Conservation (phyloP, 805 yeast species). For the Zygotorulaspora florentina region DNA sequence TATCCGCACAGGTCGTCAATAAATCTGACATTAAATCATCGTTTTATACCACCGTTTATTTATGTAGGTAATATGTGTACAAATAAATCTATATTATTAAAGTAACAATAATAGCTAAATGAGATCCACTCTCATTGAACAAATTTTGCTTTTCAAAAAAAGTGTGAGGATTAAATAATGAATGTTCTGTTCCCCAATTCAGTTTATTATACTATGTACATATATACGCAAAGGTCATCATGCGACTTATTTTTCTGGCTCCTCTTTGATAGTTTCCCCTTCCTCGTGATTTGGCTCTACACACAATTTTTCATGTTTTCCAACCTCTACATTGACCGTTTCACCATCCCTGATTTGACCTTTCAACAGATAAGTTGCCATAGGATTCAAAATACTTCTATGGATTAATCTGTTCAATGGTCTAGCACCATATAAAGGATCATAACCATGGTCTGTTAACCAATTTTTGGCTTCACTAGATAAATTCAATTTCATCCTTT, state of each 20-base stretch:
- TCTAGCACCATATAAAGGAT: conserved; percentile 90
- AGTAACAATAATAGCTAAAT: too few relatives aligned
- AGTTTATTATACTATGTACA: not conserved
- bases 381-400: conserved; percentile 77
- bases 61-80: not conserved
- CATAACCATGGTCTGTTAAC: conserved; percentile 84
- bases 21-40: not conserved
- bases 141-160: too few relatives aligned
- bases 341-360: conserved; percentile 68
- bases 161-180: too few relatives aligned
- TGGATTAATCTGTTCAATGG: conserved; percentile 90
- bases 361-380: conserved; percentile 73
- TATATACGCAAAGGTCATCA: not conserved
- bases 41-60: not conserved
- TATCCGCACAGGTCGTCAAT: conserved; percentile 65
- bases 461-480: conserved; percentile 65
- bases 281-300: conserved; percentile 46
- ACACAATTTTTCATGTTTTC: conserved; percentile 39
- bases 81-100: too few relatives aligned
- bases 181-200: too few relatives aligned
- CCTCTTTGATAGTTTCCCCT: conserved; percentile 27
- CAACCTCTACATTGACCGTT: conserved; percentile 47
- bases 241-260: conserved; percentile 16
- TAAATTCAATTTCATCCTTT: conserved; percentile 62
- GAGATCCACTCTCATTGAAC: too few relatives aligned